Conservation (phyloP, 768 basidiomycete species). For the Chiua virens region DNA sequence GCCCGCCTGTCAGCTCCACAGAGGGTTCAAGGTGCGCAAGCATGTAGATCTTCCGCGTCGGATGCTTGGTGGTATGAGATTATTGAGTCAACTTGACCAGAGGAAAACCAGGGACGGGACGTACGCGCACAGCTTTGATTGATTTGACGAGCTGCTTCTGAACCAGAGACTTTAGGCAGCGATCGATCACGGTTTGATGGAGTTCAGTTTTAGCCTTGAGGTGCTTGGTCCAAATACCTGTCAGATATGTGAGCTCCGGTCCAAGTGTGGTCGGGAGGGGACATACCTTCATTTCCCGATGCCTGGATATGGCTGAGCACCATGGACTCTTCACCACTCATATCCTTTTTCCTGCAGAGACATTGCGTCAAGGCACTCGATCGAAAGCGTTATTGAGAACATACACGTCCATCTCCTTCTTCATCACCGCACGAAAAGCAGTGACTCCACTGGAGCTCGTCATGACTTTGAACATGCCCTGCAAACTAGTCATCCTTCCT, state of each 20-base stretch:
- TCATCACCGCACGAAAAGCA: constrained; percentile 69
- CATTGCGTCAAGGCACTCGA: not conserved
- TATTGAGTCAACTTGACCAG: not conserved
- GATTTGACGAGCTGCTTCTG: constrained; percentile 86
- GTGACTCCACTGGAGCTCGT: constrained; percentile 56
- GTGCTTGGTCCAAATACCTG: constrained; percentile 94
- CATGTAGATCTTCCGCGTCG: constrained; percentile 96
- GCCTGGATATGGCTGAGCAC: constrained; percentile 82
- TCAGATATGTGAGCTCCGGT: constrained; percentile 2
- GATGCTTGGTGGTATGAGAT: constrained; percentile 50
- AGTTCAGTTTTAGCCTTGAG: constrained; percentile 88
- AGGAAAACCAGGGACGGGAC: constrained; percentile 18
- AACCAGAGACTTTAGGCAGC: constrained; percentile 82
- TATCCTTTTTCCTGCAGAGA: constrained; percentile 65
- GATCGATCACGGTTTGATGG: constrained; percentile 85
- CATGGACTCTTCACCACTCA: constrained; percentile 82
- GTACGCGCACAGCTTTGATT: constrained; percentile 85
- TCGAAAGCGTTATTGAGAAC: constrained; percentile 27
- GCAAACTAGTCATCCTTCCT: constrained; percentile 17
- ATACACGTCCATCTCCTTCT: constrained; percentile 67
- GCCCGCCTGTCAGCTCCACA: constrained; percentile 90
- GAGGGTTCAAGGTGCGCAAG: constrained; percentile 84
- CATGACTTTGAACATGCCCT: constrained; percentile 67
- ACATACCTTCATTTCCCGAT: constrained; percentile 76
- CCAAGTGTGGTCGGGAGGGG: not conserved